phyloP scores from a whole-genome alignment of 345 rosid species.

The Euphorbia pulcherrima region DNA sequence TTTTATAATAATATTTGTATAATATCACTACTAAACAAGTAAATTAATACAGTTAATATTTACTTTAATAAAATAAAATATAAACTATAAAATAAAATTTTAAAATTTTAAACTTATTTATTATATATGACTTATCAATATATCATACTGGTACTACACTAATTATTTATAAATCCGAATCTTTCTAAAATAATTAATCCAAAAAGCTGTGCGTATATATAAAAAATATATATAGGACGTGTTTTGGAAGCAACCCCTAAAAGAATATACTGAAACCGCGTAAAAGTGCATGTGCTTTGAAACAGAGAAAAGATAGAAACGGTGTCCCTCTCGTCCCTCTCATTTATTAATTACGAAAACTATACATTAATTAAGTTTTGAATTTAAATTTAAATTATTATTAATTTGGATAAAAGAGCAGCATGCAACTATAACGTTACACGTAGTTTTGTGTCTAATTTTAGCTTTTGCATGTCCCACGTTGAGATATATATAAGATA shows the following conservation, averaged over 20 bases:
- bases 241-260: constrained; percentile 13
- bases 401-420: background rate
- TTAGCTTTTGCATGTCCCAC: constrained; percentile 2
- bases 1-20: too few species aligned
- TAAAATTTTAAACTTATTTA: too few species aligned
- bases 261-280: constrained; percentile 15
- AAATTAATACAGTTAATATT: too few species aligned
- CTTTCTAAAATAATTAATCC: too few species aligned
- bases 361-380: background rate
- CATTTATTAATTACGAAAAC: background rate
- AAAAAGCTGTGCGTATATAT: too few species aligned
- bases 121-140: too few species aligned
- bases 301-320: background rate
- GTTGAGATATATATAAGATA: background rate
- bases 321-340: background rate
- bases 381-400: background rate
- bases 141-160: too few species aligned
- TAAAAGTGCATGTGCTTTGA: constrained; percentile 21
- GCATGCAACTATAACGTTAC: background rate
- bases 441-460: background rate
- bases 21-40: too few species aligned
- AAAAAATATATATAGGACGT: background rate
- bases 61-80: too few species aligned
- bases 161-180: too few species aligned
- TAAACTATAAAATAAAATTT: too few species aligned